A percentile compares a stretch with the other conserved stretches of the same genome.
These are phyloP conservation scores for Actinomortierella ambigua DNA, from an alignment of 371 early-diverging fungal species.

Conservation along the genomic window DNA sequence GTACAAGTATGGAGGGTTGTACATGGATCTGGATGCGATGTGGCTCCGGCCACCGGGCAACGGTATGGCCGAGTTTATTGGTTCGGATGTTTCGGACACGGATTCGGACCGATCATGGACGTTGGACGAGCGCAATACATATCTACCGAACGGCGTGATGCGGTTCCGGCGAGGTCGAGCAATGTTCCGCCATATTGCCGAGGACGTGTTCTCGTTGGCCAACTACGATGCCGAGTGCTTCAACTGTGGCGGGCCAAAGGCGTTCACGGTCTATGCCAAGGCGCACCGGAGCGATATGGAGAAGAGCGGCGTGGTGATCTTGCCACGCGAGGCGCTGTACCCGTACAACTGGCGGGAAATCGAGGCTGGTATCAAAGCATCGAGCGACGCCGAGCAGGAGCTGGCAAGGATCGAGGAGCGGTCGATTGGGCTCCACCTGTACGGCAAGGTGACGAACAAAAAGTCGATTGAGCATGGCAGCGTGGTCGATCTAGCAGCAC, in stretches of 20 bases:
- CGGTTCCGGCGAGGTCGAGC: slow-evolving; percentile 67
- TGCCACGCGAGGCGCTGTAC: slow-evolving; percentile 58
- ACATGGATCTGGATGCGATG: slow-evolving; percentile 75
- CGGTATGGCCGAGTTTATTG: slow-evolving; percentile 62
- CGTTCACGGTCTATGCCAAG: slow-evolving; percentile 65
- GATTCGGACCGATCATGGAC: slow-evolving; percentile 62
- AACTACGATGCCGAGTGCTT: slow-evolving; percentile 65
- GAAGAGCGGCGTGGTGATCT: slow-evolving; percentile 53
- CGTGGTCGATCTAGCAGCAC: slow-evolving; percentile 57
- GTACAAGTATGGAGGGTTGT: slow-evolving; percentile 72
- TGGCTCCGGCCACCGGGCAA: slow-evolving; percentile 68
- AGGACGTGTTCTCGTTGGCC: slow-evolving; percentile 56
- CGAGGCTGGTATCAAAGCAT: slow-evolving; percentile 47
- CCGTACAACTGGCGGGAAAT: slow-evolving; percentile 61
- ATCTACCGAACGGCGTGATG: slow-evolving; percentile 68
- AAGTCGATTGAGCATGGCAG: slow-evolving; percentile 55
- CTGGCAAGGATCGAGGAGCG: slow-evolving; percentile 48
- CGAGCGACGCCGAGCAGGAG: slow-evolving; percentile 56
- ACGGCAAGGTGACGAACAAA: slow-evolving; percentile 67
- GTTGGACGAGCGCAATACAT: slow-evolving; percentile 61
- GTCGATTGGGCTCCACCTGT: slow-evolving; percentile 60
- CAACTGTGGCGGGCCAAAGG: slow-evolving; percentile 69
- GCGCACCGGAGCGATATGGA: slow-evolving; percentile 53
- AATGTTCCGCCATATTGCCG: slow-evolving; percentile 66
- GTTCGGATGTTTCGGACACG: slow-evolving; percentile 59